A percentile compares a stretch with the other conserved stretches of the same genome.
Conservation (phyloP, 2,329 filamentous ascomycete species). For the Neonectria ditissima region DNA sequence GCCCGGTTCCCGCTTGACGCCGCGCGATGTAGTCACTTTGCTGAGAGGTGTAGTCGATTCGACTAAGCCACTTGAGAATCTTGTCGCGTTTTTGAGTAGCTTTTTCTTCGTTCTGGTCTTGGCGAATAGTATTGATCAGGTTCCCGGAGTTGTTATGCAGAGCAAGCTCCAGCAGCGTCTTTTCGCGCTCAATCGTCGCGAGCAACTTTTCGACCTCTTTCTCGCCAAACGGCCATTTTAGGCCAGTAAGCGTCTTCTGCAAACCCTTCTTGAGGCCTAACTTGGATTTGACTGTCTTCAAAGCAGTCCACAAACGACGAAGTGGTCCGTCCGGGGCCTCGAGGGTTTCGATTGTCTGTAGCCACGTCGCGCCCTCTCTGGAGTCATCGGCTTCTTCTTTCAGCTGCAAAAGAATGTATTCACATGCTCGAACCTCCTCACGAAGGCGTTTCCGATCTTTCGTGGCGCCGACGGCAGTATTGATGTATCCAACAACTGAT, state of each 20-base stretch:
- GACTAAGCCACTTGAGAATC: neutral
- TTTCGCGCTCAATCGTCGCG: constrained; percentile 1
- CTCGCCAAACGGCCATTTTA: constrained; percentile 31
- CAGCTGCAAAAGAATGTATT: constrained; percentile 33
- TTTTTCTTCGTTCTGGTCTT: no score
- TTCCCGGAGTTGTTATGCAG: neutral
- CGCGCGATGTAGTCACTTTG: neutral
- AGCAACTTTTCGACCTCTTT: constrained; percentile 26
- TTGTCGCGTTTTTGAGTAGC: neutral
- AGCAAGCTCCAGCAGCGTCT: neutral
- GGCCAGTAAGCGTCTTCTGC: neutral
- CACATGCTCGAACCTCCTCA: constrained; percentile 34
- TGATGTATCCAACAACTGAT: constrained; percentile 37
- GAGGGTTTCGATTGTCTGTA: constrained; percentile 34
- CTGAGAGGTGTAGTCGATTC: neutral
- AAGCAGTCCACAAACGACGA: constrained; percentile 16
- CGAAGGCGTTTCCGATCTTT: constrained; percentile 33
- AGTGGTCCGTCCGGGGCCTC: constrained; percentile 36
- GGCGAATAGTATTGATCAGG: no score
- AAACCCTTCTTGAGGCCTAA: constrained; percentile 26
- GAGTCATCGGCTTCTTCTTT: constrained; percentile 36
- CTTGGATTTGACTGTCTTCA: constrained; percentile 28
- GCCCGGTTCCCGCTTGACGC: neutral
- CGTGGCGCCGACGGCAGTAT: constrained; percentile 25
- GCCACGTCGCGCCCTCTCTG: constrained; percentile 34